Evolutionary conservation across 2,329 filamentous ascomycete species (phyloP), one percentile per base, ranked within the genome.

Genomic region (Berkeleyomyces basicola): DNA sequence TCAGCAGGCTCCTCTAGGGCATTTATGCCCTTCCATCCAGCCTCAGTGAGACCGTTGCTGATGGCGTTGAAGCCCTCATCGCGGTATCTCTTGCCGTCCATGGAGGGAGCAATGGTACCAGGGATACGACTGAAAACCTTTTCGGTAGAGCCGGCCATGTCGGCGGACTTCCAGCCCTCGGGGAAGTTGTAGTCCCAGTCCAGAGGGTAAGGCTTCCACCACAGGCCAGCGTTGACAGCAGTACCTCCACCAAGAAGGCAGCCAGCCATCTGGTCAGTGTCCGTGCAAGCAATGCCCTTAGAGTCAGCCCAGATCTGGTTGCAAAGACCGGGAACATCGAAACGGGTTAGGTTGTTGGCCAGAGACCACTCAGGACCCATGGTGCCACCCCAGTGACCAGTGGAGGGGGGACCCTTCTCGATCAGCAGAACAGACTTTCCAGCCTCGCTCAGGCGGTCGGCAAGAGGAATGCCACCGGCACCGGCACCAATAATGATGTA

Each of bases 141-240:
- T 37, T 79, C 72, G 4, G 83, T 81, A 1, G 86, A 81, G 33
- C 74, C 70, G 65, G 74, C 73, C 70, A 89, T 79, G 67, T 89
- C 84, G 4, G 73, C 70, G 16, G 82, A 77, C 71, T 86, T 83
- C 87, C 87, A 90, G 39, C 86, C 86, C 1, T 74, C 66, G 0
- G 87, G 87, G 74, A 87, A 90, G 70, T 86, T 86, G 70, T 80
- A 78, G 70, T 90, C 83, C 76, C 86, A 90, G 70, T 90, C 87
- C 6, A 74, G 70, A 4, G 79, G 76, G 65, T 84, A 80, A 0
- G 86, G 80, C 74, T 81, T 83, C 78, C 82, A 86, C 80, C 83
- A 87, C 42, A 88, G 76, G 53, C 82, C 84, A 59, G 85, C 81
- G 67, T 88, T 88, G 68, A 87, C 77, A 37, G 82, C 80, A 11